Evolutionary conservation across 2,329 filamentous ascomycete species (phyloP).

Genomic region (Fusarium staphyleae): DNA sequence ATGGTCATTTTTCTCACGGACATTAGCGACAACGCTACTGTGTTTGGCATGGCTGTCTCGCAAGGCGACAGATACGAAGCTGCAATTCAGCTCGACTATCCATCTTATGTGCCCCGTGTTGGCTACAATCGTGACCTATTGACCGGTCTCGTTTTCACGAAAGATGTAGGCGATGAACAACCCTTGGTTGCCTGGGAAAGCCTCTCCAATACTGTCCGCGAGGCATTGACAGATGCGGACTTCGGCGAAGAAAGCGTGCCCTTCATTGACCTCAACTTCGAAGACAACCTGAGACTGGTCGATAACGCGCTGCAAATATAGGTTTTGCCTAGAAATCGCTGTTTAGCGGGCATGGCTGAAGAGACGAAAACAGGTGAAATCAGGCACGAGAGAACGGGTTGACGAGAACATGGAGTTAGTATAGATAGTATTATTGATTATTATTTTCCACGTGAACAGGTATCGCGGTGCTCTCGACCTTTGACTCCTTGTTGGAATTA

Average conservation of each 20-base stretch:
- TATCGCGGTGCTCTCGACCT: too few species aligned
- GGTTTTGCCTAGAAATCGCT: too few species aligned
- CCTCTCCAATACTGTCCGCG: slow-evolving; percentile 46
- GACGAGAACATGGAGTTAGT: too few species aligned
- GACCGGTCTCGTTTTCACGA: slow-evolving; percentile 49
- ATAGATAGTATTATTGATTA: too few species aligned
- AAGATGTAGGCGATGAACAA: slow-evolving; percentile 48
- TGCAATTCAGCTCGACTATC: slow-evolving; percentile 6
- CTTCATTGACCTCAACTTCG: slow-evolving; percentile 47
- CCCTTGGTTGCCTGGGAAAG: slow-evolving; percentile 56
- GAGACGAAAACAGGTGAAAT: too few species aligned
- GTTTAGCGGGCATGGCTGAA: too few species aligned
- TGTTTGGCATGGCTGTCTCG: slow-evolving; percentile 49
- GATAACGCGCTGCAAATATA: too few species aligned
- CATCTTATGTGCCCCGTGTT: too few species aligned
- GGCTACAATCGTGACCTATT: slow-evolving; percentile 22
- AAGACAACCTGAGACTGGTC: slow-evolving; percentile 24
- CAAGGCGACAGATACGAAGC: slow-evolving; percentile 48
- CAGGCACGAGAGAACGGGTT: too few species aligned
- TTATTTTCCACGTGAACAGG: too few species aligned
- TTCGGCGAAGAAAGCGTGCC: slow-evolving; percentile 54
- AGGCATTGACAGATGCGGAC: slow-evolving; percentile 49
- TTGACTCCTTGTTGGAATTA: too few species aligned
- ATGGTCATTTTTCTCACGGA: slow-evolving; percentile 41
- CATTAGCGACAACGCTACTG: slow-evolving; percentile 32